Conservation (phyloP, 2,329 filamentous ascomycete genomes). For the Colletotrichum paranaense region DNA sequence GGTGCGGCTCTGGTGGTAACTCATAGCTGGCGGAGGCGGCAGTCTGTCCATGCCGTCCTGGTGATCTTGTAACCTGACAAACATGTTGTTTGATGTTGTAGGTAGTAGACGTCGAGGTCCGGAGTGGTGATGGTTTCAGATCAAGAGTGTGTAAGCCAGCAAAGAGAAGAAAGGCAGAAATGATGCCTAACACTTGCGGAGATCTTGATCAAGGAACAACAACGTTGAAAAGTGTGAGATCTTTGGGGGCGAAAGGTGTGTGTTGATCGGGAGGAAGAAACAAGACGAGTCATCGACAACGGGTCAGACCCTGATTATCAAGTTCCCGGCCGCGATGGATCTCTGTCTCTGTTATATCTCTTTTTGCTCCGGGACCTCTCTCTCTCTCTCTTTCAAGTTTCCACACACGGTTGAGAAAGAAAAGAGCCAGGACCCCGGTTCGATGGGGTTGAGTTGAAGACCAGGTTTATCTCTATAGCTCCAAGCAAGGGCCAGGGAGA, state of each 20-base stretch:
- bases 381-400: background rate
- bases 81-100: constrained; percentile 21
- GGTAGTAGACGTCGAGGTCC: background rate
- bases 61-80: constrained; percentile 32
- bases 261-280: constrained; percentile 26
- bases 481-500: constrained; percentile 33
- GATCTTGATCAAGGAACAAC: background rate
- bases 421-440: constrained; percentile 32
- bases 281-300: constrained; percentile 37
- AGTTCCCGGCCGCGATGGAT: constrained; percentile 31
- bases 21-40: constrained; percentile 13
- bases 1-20: constrained; percentile 13
- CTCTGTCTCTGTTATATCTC: constrained; percentile 36
- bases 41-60: constrained; percentile 24
- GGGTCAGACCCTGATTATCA: constrained; percentile 37
- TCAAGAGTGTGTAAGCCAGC: background rate
- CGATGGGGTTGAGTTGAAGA: constrained; percentile 24
- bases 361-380: constrained; percentile 13
- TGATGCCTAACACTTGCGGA: background rate
- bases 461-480: constrained; percentile 26
- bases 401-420: constrained; percentile 20
- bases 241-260: constrained; percentile 11
- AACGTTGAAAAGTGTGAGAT: background rate
- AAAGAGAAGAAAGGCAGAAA: background rate
- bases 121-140: background rate